Evolutionary conservation across 1,284 basidiomycete genomes (phyloP), one percentile per base, ranked within the genome.

Genomic region (Ceratobasidium sp.): DNA sequence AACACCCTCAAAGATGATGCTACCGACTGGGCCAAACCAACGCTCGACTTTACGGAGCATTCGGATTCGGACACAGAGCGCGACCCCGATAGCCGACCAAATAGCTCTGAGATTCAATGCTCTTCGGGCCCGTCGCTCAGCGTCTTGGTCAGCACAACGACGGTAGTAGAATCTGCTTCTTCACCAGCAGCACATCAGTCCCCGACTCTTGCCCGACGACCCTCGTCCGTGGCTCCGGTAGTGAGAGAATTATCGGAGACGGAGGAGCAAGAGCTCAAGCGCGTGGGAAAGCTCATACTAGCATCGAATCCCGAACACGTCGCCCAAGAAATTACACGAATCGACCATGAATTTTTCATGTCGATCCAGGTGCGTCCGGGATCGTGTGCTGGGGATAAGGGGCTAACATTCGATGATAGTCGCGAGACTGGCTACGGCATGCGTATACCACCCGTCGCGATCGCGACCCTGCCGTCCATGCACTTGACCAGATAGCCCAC

Each of bases 371-470:
- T 90, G 67, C 69, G 81, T 73, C 21, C 33, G 11, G 11, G 7
- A 57, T 21, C 56, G 36, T 52, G 54, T 36, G 67, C 19, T 21
- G 16, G 16, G 9, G 23, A 29, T 19, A 2, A 42, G 60, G 23
- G n/a, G 29, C 50, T 4, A n/a, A 19, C 13, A 44, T 9, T 23
- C 25, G 11, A 52, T 14, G 27, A 16, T 71, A 91, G 90, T 88
- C 89, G 41, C 84, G 89, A 58, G 84, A 91, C 75, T 92, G 89
- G 90, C 80, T 92, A 33, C 82, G 85, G 68, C 88, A 86, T 75
- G 87, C 88, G 9, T 83, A 91, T 70, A 81, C 84, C 36, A 82
- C 84, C 11, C 66, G 66, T 23, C 85, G 85, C 52, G 85, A 84
- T 75, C 89, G 87, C 74, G 83, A 87, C 71, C 80, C 81, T 2